Base-by-base conservation (phyloP, 345 rosid species). In the Pistacia vera region DNA sequence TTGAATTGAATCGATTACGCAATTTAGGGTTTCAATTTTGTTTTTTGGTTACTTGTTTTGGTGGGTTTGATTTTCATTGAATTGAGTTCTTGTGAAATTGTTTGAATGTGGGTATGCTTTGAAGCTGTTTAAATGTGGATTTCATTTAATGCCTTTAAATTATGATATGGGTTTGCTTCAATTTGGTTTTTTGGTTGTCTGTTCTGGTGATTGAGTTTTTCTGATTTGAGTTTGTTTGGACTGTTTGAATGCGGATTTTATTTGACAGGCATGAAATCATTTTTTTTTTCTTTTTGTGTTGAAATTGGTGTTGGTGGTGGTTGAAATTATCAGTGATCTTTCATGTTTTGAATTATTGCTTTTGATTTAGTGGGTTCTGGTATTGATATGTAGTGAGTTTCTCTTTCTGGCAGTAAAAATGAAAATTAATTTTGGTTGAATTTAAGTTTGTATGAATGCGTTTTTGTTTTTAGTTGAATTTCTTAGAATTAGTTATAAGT, bases 61-160 rank as follows among this genome's bases (percentile, higher is more conserved):
- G 41, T 36, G 41, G 41, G 17, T 35, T 60, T 72, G 9, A 8
- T 3, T 59, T 60, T 60, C 22, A 28, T 46, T 28, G 68, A 48
- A 61, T 62, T 30, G 67, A 55, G 65, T 25, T 58, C 13, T 35
- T 14, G 65, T 38, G 1, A n/a, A 3, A 41, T 41, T 41, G 7
- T 41, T 41, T 3, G 44, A 41, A 41, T 4, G 7, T 5, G 7
- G 44, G 5, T 0, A 3, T 41, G 7, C 44, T 41, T 8, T 41
- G 44, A 41, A 4, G 44, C 44, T 41, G 44, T 5, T 41, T 41
- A 5, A 41, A 41, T 41, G 44, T 41, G 44, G 44, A 41, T 5
- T 41, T 41, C 44, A 17, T 63, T 69, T 63, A 16, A 57, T 48
- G 82, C 48, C 41, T 35, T 20, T 48, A 78, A 57, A 57, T 54